These are phyloP conservation scores for Diplocarpon rosae DNA, from an alignment of 2,329 filamentous ascomycete species.

Conservation along the genomic window DNA sequence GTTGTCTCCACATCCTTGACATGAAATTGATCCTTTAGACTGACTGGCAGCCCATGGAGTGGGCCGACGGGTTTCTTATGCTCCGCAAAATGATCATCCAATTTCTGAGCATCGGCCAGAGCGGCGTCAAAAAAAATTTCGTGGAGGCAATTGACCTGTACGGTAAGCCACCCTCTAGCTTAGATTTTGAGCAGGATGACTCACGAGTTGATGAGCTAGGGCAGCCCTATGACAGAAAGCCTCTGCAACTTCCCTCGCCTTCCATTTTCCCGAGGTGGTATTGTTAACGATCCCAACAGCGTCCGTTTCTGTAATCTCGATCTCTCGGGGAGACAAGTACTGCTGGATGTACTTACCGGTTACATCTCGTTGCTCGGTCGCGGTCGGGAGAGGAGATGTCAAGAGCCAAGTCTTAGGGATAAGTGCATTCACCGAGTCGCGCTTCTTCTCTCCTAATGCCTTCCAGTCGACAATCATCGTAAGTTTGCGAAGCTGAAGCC, in stretches of 20 bases:
- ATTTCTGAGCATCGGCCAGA: conserved; percentile 36
- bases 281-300: conserved; percentile 44
- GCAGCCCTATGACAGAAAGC: conserved; percentile 45
- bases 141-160: conserved; percentile 45
- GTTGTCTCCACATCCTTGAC: conserved; percentile 26
- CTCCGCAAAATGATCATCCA: conserved; percentile 38
- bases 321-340: conserved; percentile 40
- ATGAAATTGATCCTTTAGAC: conserved; percentile 30
- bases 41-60: conserved; percentile 32
- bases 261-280: conserved; percentile 43
- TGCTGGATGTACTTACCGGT: conserved; percentile 45
- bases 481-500: not conserved
- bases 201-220: conserved; percentile 42
- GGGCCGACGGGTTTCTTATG: conserved; percentile 29
- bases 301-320: conserved; percentile 50
- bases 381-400: conserved; percentile 33
- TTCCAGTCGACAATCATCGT: conserved; percentile 34
- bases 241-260: conserved; percentile 40
- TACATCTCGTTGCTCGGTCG: conserved; percentile 42
- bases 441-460: conserved; percentile 38
- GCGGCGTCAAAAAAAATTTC: conserved; percentile 46
- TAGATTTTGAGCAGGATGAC: conserved; percentile 35
- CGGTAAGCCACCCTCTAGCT: conserved; percentile 30
- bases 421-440: conserved; percentile 38
- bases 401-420: conserved; percentile 49